phyloP scores from a whole-genome alignment of 2,329 filamentous ascomycete genomes.

The Cercospora canescens region DNA sequence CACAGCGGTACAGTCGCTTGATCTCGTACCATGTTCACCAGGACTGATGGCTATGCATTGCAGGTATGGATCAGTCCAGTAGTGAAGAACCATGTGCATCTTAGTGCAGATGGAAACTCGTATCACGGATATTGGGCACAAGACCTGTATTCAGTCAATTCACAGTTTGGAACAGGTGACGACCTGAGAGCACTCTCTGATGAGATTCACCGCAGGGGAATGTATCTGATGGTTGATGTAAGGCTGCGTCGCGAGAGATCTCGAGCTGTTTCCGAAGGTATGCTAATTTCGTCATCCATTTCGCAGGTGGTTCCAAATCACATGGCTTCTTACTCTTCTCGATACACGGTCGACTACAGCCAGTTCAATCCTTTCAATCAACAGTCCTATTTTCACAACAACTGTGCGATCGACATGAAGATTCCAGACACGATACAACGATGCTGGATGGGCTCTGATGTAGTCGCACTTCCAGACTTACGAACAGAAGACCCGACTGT shows the following conservation, averaged over 20 bases:
- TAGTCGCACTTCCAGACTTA: constrained; percentile 60
- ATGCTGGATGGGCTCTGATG: constrained; percentile 57
- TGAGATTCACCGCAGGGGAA: constrained; percentile 48
- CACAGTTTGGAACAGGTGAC: constrained; percentile 46
- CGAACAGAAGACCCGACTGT: constrained; percentile 55
- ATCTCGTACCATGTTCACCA: not conserved
- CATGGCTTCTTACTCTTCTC: constrained; percentile 37
- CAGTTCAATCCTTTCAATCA: constrained; percentile 43
- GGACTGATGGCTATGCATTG: not conserved
- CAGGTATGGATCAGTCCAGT: constrained; percentile 43
- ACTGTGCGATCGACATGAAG: constrained; percentile 58
- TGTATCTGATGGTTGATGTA: constrained; percentile 33
- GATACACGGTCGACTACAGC: constrained; percentile 34
- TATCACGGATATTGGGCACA: constrained; percentile 51
- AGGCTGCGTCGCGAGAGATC: not conserved
- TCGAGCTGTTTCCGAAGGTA: too few species aligned
- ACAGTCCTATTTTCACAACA: constrained; percentile 48
- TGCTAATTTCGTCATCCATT: not conserved
- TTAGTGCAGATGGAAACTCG: constrained; percentile 41
- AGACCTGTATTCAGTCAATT: constrained; percentile 48
- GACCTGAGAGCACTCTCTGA: constrained; percentile 46
- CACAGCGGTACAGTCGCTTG: constrained; percentile 33
- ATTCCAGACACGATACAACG: constrained; percentile 39
- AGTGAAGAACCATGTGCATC: constrained; percentile 40
- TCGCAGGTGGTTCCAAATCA: constrained; percentile 45